Conservation (phyloP, 2,329 filamentous ascomycete genomes). For the Neonectria hederae region DNA sequence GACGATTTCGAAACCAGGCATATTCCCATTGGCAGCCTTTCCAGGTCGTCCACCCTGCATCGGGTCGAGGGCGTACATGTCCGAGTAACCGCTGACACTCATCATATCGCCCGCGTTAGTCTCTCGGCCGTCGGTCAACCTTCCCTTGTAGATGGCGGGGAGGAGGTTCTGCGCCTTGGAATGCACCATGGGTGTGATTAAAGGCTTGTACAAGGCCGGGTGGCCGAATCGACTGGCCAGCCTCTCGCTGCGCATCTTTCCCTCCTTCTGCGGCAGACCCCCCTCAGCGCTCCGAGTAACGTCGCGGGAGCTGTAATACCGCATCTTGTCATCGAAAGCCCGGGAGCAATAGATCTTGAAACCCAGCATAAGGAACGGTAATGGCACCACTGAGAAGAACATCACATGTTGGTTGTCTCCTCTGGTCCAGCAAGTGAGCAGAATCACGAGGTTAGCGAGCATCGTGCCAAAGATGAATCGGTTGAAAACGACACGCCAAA, state of each 20-base stretch:
- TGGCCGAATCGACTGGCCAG: constrained; percentile 86
- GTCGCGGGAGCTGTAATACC: constrained; percentile 79
- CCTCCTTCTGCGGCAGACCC: constrained; percentile 56
- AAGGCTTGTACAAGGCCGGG: constrained; percentile 85
- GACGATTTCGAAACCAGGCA: constrained; percentile 89
- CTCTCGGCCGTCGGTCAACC: constrained; percentile 73
- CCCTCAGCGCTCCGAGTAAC: constrained; percentile 58
- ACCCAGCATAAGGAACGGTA: constrained; percentile 78
- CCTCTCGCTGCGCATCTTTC: constrained; percentile 69
- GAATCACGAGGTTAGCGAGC: constrained; percentile 81
- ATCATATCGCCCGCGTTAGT: constrained; percentile 64
- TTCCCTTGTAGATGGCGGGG: constrained; percentile 85
- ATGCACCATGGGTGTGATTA: constrained; percentile 96
- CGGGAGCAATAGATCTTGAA: constrained; percentile 89
- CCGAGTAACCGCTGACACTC: constrained; percentile 79
- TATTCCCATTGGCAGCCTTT: constrained; percentile 49
- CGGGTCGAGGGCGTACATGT: constrained; percentile 81
- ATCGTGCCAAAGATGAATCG: constrained; percentile 86
- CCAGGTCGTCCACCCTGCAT: constrained; percentile 71
- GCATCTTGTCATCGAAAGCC: constrained; percentile 80
- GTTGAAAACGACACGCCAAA: constrained; percentile 93
- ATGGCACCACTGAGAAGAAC: constrained; percentile 75
- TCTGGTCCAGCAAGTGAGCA: constrained; percentile 77
- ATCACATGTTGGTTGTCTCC: constrained; percentile 59
- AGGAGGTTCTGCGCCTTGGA: constrained; percentile 88